Base-by-base conservation (phyloP, 768 basidiomycete genomes). In the Psilocybe tampanensis region DNA sequence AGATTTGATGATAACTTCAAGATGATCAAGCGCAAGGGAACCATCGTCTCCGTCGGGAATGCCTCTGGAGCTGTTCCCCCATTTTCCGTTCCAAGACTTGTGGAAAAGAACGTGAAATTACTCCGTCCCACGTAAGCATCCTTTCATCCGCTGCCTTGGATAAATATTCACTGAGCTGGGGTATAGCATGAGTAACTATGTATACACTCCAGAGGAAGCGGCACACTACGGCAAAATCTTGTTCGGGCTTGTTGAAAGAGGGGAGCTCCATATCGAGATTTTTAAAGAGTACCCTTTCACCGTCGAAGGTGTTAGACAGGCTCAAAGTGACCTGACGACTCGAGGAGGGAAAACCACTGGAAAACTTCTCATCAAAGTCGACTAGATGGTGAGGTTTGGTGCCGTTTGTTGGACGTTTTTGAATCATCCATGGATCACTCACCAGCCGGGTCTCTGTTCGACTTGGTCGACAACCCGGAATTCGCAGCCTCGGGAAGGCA, bases 1-100 rank as follows among this genome's bases (percentile, higher is more conserved):
- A 91, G 89, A 5, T 90, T 89, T 68, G 89, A 92, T 59, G 80
- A 81, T 58, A 80, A 95, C 75, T 92, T 96, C 74, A 82, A 87
- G 70, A 76, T 94, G 71, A 78, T 92, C 63, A 84, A 84, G 63
- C 80, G 93, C 39, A 97, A 96, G 69, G 95, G 93, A 2, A 96
- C 94, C 0, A 81, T 97, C 33, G 91, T 97, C 13, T 88, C 86
- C 7, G 84, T 94, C 52, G 97, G 97, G 0, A 98, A 98, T 64
- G 93, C 96, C 0, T 96, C 94, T 7, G 95, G 95, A 2, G 72
- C 88, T 7, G 89, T 92, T 2, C 83, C 84, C 29, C 88, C 92
- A 0, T 86, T 97, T 68, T 73, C 87, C 2, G 82, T 90, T 0
- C 73, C 91, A 47, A 89, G 83, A 64, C 84, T 98, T 11, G 74